These are phyloP conservation scores for Populus hybrid DNA, from an alignment of 441 rosid species.

Conservation along the genomic window DNA sequence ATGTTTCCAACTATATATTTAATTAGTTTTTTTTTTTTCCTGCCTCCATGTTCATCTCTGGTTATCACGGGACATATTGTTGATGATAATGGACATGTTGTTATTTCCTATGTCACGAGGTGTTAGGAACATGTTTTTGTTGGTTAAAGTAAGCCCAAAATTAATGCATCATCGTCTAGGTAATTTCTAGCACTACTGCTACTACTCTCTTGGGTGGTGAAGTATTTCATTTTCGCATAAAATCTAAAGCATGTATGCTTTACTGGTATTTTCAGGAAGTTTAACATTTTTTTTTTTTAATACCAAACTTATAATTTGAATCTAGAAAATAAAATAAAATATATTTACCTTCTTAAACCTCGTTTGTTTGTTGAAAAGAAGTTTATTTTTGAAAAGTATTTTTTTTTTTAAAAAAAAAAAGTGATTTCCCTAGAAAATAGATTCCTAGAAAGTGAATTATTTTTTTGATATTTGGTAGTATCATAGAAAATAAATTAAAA, in stretches of 20 bases:
- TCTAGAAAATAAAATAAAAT: no score
- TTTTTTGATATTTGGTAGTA: no score
- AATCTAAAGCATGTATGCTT: no score
- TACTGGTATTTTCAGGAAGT: no score
- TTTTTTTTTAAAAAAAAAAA: no score
- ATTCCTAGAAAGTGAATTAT: no score
- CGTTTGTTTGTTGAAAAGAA: no score
- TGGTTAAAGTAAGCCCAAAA: not conserved
- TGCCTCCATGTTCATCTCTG: not conserved
- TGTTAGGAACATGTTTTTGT: not conserved
- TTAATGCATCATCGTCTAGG: not conserved
- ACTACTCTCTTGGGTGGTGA: not conserved
- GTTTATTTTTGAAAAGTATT: no score
- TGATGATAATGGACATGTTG: not conserved
- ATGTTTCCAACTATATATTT: not conserved
- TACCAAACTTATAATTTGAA: no score
- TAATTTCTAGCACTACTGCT: not conserved
- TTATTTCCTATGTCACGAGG: not conserved
- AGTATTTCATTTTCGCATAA: not conserved
- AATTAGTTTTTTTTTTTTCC: not conserved
- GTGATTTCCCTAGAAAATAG: no score
- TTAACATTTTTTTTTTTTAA: no score
- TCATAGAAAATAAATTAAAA: accelerated
- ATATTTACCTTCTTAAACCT: no score
- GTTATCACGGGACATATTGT: not conserved